Base-by-base conservation (phyloP, 2,329 filamentous ascomycete species). In the Aspergillus viridinutans region DNA sequence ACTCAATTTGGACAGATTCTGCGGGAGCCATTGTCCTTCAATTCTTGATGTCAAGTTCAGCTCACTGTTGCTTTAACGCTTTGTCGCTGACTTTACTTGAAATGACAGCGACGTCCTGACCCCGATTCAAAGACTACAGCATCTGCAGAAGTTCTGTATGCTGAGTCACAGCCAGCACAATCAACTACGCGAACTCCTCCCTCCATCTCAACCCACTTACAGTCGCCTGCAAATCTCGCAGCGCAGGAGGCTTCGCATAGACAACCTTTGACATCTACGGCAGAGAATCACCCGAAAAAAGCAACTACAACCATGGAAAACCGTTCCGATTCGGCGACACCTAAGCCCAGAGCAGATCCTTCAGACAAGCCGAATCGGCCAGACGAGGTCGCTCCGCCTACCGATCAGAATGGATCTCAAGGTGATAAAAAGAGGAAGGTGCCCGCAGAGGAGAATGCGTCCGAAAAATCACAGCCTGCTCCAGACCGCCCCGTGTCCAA, bases 401-500 rank as follows among this genome's bases (percentile, higher is more conserved):
- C 53, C 17, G 52, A 57, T 7, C 56, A 54, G 40, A 62, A 61
- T 50, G 66, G 62, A 32, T 61, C 59, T 12, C 54, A 59, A 7
- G 59, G 60, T 23, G 64, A 68, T 38, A 65, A 62, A 43, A 74
- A 71, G 54, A 65, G 68, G 56, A 71, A 67, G 32, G n/a, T 63
- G 17, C 52, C 61, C 9, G 69, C 69, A 17, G 66, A 71, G 23
- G 60, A 67, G 29, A 29, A 62, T 8, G 50, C 56, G n/a, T 38
- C 58, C 23, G 70, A 70, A 4, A 58, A 64, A 42, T 55, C 65
- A 40, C 63, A 63, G 53, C 49, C 48, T 14, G 56, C 61, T 10
- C 43, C 61, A 14, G 66, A 69, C n/a, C 71, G 67, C 6, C 67
- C 69, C 10, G 50, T 67, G 7, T 67, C 69, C 23, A 76, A 74